A percentile compares a stretch with the other conserved stretches of the same genome.
Conservation (phyloP, 306 rosid genomes). For the Benincasa hispida region DNA sequence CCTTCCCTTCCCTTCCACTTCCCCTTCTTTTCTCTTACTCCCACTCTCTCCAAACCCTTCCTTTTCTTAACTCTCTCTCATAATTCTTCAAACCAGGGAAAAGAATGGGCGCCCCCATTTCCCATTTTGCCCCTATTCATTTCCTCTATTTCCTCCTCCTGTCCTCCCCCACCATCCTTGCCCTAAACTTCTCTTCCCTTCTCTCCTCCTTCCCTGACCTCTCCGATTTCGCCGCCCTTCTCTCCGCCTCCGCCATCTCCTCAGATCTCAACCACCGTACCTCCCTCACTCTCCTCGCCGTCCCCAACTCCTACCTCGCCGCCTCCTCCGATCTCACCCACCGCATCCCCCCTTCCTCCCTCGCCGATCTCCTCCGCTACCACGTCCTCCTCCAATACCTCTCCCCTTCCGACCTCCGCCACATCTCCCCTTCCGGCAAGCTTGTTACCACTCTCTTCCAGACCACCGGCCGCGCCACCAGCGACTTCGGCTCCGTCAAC, state of each 20-base stretch:
- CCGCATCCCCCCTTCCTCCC: conserved; percentile 43
- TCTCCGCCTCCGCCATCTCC: conserved; percentile 37
- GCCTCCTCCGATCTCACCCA: conserved; percentile 37
- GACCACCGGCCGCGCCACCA: conserved; percentile 90
- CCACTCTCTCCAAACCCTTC: background rate
- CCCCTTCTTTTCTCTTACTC: background rate
- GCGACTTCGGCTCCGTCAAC: conserved; percentile 68
- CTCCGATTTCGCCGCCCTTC: conserved; percentile 54
- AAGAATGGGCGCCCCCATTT: conserved; percentile 25
- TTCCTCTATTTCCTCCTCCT: conserved; percentile 15
- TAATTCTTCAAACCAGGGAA: background rate
- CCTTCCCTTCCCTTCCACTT: background rate
- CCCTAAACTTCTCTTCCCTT: conserved; percentile 62
- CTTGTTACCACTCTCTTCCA: conserved; percentile 85
- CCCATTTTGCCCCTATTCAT: conserved; percentile 45
- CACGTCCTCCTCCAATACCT: conserved; percentile 81
- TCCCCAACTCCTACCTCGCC: conserved; percentile 57
- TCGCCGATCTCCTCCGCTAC: conserved; percentile 83
- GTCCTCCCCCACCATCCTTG: conserved; percentile 14
- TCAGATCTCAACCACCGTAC: conserved; percentile 53
- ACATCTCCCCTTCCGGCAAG: conserved; percentile 58
- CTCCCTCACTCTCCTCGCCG: conserved; percentile 81
- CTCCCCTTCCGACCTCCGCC: conserved; percentile 55
- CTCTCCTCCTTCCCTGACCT: conserved; percentile 66
- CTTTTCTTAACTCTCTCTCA: background rate